These are phyloP conservation scores for Barnettozyma sp. DNA, from an alignment of 805 yeast genomes.

Conservation along the genomic window DNA sequence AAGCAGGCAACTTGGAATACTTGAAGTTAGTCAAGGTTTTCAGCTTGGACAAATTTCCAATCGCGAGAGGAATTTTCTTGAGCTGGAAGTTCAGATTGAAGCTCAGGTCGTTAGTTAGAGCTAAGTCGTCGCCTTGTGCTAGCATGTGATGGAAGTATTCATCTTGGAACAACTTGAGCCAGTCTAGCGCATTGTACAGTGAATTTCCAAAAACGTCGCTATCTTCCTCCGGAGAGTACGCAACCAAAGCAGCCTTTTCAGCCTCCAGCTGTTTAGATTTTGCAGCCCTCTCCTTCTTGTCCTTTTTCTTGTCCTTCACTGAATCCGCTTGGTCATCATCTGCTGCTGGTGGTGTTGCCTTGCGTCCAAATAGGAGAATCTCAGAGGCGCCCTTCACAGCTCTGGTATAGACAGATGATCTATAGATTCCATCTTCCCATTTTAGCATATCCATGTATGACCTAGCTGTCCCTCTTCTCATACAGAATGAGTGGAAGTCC, in stretches of 20 bases:
- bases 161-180: slow-evolving; percentile 38
- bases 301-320: slow-evolving; percentile 38
- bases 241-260: slow-evolving; percentile 37
- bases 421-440: slow-evolving; percentile 77
- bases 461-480: slow-evolving; percentile 85
- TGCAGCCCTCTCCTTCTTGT: slow-evolving; percentile 51
- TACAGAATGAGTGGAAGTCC: slow-evolving; percentile 90
- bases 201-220: slow-evolving; percentile 55
- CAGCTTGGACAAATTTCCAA: slow-evolving; percentile 18
- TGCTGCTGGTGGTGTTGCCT: slow-evolving; percentile 8
- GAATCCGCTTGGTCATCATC: slow-evolving; percentile 10
- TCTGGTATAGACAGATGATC: slow-evolving; percentile 66
- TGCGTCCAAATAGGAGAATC: slow-evolving; percentile 37
- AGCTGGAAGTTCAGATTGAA: slow-evolving; percentile 19
- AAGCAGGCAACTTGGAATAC: slow-evolving; percentile 17
- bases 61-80: slow-evolving; percentile 22
- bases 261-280: slow-evolving; percentile 48
- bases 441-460: slow-evolving; percentile 67
- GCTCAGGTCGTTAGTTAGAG: slow-evolving; percentile 21
- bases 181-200: slow-evolving; percentile 29
- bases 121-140: slow-evolving; percentile 39
- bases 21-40: slow-evolving; percentile 17
- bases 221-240: slow-evolving; percentile 35
- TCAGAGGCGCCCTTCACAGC: slow-evolving; percentile 59
- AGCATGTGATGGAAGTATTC: slow-evolving; percentile 34